phyloP scores from a whole-genome alignment of 805 yeast species.

The Torulaspora maleeae region DNA sequence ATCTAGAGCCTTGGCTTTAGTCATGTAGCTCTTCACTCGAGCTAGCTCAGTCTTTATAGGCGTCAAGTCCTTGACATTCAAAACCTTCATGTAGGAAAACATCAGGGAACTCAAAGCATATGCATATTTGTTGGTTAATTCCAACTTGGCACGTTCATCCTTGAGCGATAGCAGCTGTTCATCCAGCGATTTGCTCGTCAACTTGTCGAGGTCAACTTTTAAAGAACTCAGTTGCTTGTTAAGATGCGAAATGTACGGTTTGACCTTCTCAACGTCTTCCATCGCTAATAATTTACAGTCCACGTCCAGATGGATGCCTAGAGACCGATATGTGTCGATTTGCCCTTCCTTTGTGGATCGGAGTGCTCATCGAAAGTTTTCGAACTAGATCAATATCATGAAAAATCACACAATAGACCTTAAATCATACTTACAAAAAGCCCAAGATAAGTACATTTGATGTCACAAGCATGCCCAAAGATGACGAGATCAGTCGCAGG shows the following conservation, averaged over 20 bases:
- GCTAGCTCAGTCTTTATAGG: slow-evolving; percentile 63
- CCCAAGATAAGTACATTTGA: not conserved
- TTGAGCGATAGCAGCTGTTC: slow-evolving; percentile 25
- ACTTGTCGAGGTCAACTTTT: slow-evolving; percentile 18
- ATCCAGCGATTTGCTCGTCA: slow-evolving; percentile 27
- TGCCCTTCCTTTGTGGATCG: not conserved
- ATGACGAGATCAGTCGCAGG: slow-evolving; percentile 4
- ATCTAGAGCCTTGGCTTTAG: slow-evolving; percentile 39
- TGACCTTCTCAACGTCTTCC: slow-evolving; percentile 30
- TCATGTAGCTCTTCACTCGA: slow-evolving; percentile 65
- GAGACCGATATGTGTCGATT: not conserved
- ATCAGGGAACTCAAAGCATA: slow-evolving; percentile 31
- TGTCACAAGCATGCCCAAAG: slow-evolving; percentile 3
- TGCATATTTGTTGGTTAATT: slow-evolving; percentile 26
- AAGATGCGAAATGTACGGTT: slow-evolving; percentile 27
- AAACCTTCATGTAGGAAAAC: slow-evolving; percentile 30
- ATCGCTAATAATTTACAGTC: slow-evolving; percentile 1
- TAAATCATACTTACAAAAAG: not conserved
- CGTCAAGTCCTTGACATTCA: slow-evolving; percentile 22
- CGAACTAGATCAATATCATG: too few relatives aligned
- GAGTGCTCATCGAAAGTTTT: slow-evolving; percentile 1
- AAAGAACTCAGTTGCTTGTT: slow-evolving; percentile 21
- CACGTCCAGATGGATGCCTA: not conserved
- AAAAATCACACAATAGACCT: too few relatives aligned
- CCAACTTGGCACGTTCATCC: slow-evolving; percentile 24